phyloP scores from a whole-genome alignment of 179 eudicot species.

The Heliamphora pulchella region DNA sequence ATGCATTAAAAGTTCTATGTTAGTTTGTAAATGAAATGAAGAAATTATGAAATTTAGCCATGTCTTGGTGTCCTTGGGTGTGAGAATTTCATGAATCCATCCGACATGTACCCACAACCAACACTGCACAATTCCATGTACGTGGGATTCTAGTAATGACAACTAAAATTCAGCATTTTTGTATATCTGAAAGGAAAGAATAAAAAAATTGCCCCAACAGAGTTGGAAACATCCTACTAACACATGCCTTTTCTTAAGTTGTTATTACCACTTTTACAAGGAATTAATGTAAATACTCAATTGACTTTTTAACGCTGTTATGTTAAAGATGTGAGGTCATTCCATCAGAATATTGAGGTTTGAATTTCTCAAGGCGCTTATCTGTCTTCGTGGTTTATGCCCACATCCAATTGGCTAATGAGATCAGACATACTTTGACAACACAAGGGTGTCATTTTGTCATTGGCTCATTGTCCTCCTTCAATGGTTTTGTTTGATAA shows the following conservation, averaged over 20 bases:
- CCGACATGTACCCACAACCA: no score
- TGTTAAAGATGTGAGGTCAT: background rate
- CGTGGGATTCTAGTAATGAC: background rate
- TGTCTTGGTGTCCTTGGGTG: no score
- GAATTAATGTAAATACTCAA: background rate
- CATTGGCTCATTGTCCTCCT: background rate
- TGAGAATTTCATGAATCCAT: no score
- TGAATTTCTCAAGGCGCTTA: background rate
- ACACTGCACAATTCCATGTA: background rate
- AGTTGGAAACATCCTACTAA: background rate
- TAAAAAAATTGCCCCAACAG: background rate
- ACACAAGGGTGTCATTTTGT: background rate
- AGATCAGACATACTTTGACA: background rate
- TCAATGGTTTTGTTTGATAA: background rate
- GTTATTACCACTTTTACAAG: background rate
- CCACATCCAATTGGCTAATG: background rate
- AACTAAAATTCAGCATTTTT: background rate
- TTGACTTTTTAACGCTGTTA: background rate
- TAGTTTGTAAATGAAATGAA: no score
- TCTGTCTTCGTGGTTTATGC: background rate
- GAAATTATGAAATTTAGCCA: no score
- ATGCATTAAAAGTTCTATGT: no score
- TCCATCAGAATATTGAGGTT: background rate
- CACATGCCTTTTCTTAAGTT: background rate
- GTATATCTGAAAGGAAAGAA: background rate